These are phyloP conservation scores for Jasminum sambac DNA, from an alignment of 257 asterid genomes.

Conservation along the genomic window DNA sequence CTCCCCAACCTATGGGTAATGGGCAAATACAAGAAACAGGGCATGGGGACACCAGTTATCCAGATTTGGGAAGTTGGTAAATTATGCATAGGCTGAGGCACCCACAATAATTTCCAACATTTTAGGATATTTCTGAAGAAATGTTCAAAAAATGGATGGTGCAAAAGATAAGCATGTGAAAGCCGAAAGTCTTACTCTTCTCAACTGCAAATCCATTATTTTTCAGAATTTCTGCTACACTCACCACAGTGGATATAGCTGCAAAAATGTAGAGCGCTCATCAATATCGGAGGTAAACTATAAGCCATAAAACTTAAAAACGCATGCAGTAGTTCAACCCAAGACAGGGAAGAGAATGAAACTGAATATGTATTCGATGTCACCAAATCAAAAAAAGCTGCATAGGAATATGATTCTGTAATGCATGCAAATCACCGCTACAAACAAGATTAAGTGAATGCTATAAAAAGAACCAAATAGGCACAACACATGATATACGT, in stretches of 20 bases:
- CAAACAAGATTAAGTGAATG: neutral
- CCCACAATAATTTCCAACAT: neutral
- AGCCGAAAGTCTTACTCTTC: slow-evolving; percentile 50
- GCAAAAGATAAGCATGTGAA: neutral
- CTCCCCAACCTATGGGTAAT: neutral
- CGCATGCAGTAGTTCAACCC: neutral
- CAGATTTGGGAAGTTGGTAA: neutral
- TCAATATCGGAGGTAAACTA: neutral
- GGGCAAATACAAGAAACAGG: neutral
- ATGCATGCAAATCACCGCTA: neutral
- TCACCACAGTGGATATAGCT: slow-evolving; percentile 81
- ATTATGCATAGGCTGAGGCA: neutral
- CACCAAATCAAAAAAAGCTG: neutral
- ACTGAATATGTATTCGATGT: neutral
- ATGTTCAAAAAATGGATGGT: slow-evolving; percentile 9
- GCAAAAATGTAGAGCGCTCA: slow-evolving; percentile 20
- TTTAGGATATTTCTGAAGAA: neutral
- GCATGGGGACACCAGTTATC: neutral
- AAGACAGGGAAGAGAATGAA: neutral
- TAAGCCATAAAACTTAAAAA: neutral
- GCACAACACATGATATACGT: neutral
- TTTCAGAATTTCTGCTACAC: slow-evolving; percentile 69
- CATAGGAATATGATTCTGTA: neutral
- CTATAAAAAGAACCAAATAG: neutral
- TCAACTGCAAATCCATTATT: slow-evolving; percentile 72